These are phyloP conservation scores for Flueggea neowawraea DNA, from an alignment of 441 rosid species.

Conservation along the genomic window DNA sequence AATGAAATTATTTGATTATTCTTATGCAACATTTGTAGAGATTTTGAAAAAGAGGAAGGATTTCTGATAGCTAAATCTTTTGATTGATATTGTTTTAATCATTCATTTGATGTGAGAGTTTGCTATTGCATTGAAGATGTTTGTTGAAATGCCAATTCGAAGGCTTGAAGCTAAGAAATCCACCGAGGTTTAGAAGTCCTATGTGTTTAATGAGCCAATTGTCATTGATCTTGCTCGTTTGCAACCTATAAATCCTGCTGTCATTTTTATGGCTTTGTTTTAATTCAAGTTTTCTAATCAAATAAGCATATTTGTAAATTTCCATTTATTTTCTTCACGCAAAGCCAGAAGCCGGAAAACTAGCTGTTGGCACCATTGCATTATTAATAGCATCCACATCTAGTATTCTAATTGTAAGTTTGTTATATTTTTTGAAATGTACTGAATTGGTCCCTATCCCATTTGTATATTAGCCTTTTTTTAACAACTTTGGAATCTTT, in stretches of 20 bases:
- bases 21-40: too few species aligned
- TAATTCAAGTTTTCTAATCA: conserved; percentile 1
- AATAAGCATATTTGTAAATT: not conserved
- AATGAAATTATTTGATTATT: too few species aligned
- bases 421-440: not conserved
- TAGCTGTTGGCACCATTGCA: conserved; percentile 68
- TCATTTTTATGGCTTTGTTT: conserved; percentile 92
- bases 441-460: not conserved
- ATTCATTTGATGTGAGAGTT: too few species aligned
- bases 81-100: too few species aligned
- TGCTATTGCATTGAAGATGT: too few species aligned
- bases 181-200: conserved; percentile 69
- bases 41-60: too few species aligned
- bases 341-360: conserved; percentile 76
- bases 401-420: conserved; percentile 60
- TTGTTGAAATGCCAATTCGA: too few species aligned
- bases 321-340: conserved; percentile 43
- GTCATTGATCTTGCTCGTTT: conserved; percentile 71
- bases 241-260: conserved; percentile 89
- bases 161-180: too few species aligned
- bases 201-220: conserved; percentile 83
- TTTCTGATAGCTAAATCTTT: too few species aligned
- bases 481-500: too few species aligned
- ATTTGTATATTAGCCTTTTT: too few species aligned
- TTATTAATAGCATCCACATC: conserved; percentile 71